phyloP scores from a whole-genome alignment of 2,329 filamentous ascomycete species.

The Cladophialophora exuberans region DNA sequence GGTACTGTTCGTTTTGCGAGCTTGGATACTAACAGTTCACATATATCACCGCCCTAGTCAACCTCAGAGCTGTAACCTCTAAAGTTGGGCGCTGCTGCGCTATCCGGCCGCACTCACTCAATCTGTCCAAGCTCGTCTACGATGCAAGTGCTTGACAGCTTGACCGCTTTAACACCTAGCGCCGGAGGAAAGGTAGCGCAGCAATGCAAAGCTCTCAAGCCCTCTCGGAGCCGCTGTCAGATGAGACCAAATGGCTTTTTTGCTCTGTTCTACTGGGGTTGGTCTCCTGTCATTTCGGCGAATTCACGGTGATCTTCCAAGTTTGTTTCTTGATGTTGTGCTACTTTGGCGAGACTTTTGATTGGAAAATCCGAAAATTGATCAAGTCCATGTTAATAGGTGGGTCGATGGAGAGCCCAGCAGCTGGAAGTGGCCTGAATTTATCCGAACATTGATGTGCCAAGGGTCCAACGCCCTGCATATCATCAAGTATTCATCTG shows the following conservation, averaged over 20 bases:
- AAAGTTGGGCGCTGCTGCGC: too few relatives aligned
- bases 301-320: background rate
- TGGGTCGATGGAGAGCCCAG: background rate
- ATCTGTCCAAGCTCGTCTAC: too few relatives aligned
- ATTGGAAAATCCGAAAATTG: slow-evolving; percentile 14
- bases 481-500: background rate
- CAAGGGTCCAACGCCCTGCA: slow-evolving; percentile 9
- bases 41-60: too few relatives aligned
- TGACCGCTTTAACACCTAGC: background rate
- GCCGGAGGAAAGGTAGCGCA: background rate
- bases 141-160: too few relatives aligned
- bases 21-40: too few relatives aligned
- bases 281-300: background rate
- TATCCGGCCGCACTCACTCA: too few relatives aligned
- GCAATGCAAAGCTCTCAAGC: background rate
- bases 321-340: slow-evolving; percentile 1
- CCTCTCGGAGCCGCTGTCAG: background rate
- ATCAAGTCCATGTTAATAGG: background rate
- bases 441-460: slow-evolving; percentile 13
- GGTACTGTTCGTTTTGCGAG: too few relatives aligned
- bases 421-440: slow-evolving; percentile 9
- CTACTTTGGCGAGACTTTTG: background rate
- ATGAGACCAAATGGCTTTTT: too few relatives aligned
- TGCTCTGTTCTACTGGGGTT: too few relatives aligned
- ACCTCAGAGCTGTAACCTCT: too few relatives aligned